Evolutionary conservation across 2,329 filamentous ascomycete species (phyloP), one percentile per base, ranked within the genome.

Genomic region (Aspergillus flavus): DNA sequence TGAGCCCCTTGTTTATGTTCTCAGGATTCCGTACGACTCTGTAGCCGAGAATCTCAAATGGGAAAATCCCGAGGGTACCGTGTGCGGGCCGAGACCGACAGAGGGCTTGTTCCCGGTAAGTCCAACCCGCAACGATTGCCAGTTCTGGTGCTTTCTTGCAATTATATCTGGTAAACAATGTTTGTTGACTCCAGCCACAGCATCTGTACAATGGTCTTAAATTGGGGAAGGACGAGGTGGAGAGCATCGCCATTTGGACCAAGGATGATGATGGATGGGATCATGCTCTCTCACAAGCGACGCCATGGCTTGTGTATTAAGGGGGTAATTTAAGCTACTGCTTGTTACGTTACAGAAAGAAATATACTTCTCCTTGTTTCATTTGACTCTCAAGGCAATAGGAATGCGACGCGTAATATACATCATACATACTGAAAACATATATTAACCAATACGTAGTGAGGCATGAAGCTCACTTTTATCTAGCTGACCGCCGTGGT

Each of bases 31-130:
- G 14, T 78, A 76, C 62, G 64, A 66, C 3, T 50, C 61, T 10
- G 68, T 79, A 23, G 64, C 69, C 23, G 61, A 66, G 28, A 63
- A 77, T 60, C 71, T 78, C 50, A 71, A 71, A 4, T 80, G 77
- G 76, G 78, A 80, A 60, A 72, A 71, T 32, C 77, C 77, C 2
- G 77, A 79, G 61, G 75, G 69, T 6, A 74, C 71, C 46, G 74
- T 76, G 26, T 76, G 74, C 60, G 75, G 75, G 10, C 72, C 76
- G 48, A 70, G 78, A 55, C 75, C 75, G 12, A 71, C 69, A 19
- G 76, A 79, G 63, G 78, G 78, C 11, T 69, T 79, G 62, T 80
- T 80, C 64, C 78, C 78, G 26, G 76, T 78, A 66, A 68, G 76
- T 68, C n/a, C 28, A 16, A 41, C 9, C 19, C 41, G 21, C 53